Evolutionary conservation across 345 rosid species (phyloP), one percentile per base, ranked within the genome.

Genomic region (Chamaenerion angustifolium): DNA sequence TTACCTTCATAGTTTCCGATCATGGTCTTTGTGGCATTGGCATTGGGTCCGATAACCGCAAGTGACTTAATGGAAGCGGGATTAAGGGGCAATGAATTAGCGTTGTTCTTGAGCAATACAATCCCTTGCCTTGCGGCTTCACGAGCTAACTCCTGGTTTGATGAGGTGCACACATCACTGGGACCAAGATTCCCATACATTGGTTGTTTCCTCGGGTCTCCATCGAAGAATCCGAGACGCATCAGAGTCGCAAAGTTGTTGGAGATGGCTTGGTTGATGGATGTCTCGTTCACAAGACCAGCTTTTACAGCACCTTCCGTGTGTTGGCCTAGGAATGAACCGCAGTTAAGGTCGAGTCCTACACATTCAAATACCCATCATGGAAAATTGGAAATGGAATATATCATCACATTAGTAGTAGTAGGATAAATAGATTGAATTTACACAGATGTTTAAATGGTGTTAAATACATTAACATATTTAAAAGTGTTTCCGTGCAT

Each of bases 61-160:
- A 92, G 49, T 15, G 70, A 65, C 61, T 76, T 82, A 17, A 75
- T 72, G 35, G 78, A 42, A 31, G 60, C 44, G 10, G 83, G 77
- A 54, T 85, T 67, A n/a, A 92, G 64, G 25, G 98, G 98, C 52
- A 92, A 58, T 8, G 70, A 78, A 4, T 74, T 79, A 10, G 55
- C 61, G 0, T 45, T 48, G 69, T 87, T 92, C 68, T 92, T 92
- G 0, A 92, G 85, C 48, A 92, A 59, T 4, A 92, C 98, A 12
- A 92, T 92, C 56, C 98, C 98, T 69, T 92, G 89, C 66, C 96
- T 80, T 4, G 98, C 95, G 0, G 98, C 88, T 54, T 92, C 89
- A 2, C 76, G 83, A 0, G 96, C 96, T 40, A 92, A 68, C 52
- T 83, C 93, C 62, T 82, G 95, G 61, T 87, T 65, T 43, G 50